Base-by-base conservation (phyloP, 2,329 filamentous ascomycete species). In the Clonostachys solani region DNA sequence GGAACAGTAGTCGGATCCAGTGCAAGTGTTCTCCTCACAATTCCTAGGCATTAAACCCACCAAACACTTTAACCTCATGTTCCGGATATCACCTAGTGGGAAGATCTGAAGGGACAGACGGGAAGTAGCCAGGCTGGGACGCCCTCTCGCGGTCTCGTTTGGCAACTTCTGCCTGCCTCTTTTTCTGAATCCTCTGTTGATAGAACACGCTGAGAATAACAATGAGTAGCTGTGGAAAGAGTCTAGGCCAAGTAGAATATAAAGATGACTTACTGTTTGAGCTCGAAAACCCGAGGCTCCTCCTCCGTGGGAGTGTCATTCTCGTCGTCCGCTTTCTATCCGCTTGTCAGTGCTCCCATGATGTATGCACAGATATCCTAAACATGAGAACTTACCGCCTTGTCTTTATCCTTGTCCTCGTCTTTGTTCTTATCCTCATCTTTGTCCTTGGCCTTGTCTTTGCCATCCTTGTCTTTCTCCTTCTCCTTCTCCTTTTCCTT, bases 111-210 rank as follows among this genome's bases (percentile, higher is more conserved):
- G 92, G 92, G 1, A 94, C 90, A 40, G 88, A 87, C 2, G 94
- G 94, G 60, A 97, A 97, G 49, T 87, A 81, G 23, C 77, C 80
- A 2, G 90, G 88, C 60, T 91, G 86, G 52, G 81, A 85, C 50
- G 95, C 66, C 41, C 90, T 81, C 63, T 96, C 89, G 40, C 85
- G 82, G 59, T 92, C 94, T 45, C 87, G 77, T 66, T 84, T 95
- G 12, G 90, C 87, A 5, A 61, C 58, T 40, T 69, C 68, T 2
- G 56, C 58, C 37, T 71, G 66, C 12, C 68, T 59, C 60, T 91
- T 85, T 61, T 86, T 87, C 62, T 90, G 83, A 44, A 96, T 63
- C 15, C 94, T 83, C 71, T 91, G 89, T 56, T 92, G 86, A 62
- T 90, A 95, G 66, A 99, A 96, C 23, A 83, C 79, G 57, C 89